Evolutionary conservation across 1,139 yeast species (phyloP).

Genomic region (Maudiozyma humilis): DNA sequence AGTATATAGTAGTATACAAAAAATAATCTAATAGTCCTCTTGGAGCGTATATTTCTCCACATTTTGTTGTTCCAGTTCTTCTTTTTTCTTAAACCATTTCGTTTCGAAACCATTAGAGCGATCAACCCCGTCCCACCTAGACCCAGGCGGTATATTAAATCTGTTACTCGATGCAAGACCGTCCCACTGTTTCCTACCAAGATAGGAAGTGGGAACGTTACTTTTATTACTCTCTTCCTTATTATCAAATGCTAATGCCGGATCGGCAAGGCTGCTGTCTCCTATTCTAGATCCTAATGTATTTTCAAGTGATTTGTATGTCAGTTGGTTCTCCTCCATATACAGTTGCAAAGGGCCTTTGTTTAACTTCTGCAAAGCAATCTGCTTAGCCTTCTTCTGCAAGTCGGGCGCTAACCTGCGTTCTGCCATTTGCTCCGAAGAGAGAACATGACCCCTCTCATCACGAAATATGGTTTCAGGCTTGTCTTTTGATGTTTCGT

Average conservation of each 20-base stretch:
- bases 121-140: slow-evolving; percentile 89
- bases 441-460: slow-evolving; percentile 44
- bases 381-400: slow-evolving; percentile 28
- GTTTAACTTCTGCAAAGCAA: slow-evolving; percentile 33
- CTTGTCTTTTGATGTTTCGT: background rate
- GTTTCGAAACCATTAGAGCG: slow-evolving; percentile 85
- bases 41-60: slow-evolving; percentile 34
- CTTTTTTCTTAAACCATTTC: slow-evolving; percentile 49
- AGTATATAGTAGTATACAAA: too few relatives aligned
- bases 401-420: slow-evolving; percentile 27
- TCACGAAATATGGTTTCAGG: slow-evolving; percentile 54
- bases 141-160: slow-evolving; percentile 70
- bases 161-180: slow-evolving; percentile 60
- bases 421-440: slow-evolving; percentile 32
- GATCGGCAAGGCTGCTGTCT: slow-evolving; percentile 45
- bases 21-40: slow-evolving; percentile 31
- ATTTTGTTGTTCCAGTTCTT: slow-evolving; percentile 36
- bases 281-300: background rate
- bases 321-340: slow-evolving; percentile 6
- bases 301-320: background rate
- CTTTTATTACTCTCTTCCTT: slow-evolving; percentile 8
- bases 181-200: slow-evolving; percentile 41
- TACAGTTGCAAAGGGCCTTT: slow-evolving; percentile 39
- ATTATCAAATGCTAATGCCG: slow-evolving; percentile 43
- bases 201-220: slow-evolving; percentile 22